Evolutionary conservation across 306 rosid genomes (phyloP), one percentile per base, ranked within the genome.

Genomic region (Canavalia gladiata): DNA sequence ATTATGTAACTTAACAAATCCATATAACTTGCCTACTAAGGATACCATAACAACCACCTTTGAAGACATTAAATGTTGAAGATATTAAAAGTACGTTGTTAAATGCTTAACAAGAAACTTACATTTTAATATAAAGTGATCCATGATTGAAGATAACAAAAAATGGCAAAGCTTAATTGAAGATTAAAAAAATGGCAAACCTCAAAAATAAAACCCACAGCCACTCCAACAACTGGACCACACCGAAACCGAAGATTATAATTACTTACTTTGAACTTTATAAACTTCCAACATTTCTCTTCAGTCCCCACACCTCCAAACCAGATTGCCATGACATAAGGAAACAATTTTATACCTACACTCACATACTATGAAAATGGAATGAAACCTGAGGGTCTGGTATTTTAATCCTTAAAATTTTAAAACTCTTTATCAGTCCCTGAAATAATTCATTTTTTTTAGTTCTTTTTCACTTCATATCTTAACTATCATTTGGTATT

Each of bases 1-100:
- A 45, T 18, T 29, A 49, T 31, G 64, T 49, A 46, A 37, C 55
- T 56, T n/a, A 42, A 18, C 52, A 41, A 1, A 66, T 42, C 39
- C 62, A n/a, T 18, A 74, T 55, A 74, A 28, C 78, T 68, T 74
- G 66, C 59, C 72, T 66, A 57, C 28, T 50, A 71, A 70, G 57
- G 60, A 73, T 46, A 78, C 54, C 31, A 66, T 30, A 59, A 9
- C 41, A 73, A 39, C 75, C 4, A 67, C 37, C 46, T 54, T 43
- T 55, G 68, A 42, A 67, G 29, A 56, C 28, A 8, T 31, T 13
- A 63, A 18, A 41, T 43, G 30, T 42, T 47, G n/a, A 43, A 59
- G 69, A 59, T 37, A 37, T 51, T 37, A 76, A 9, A 12, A 64
- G 8, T 1, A 28, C 45, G 50, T 8, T 1, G 29, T 55, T 68